phyloP scores from a whole-genome alignment of 805 yeast genomes.

The Clavispora phyllophila region DNA sequence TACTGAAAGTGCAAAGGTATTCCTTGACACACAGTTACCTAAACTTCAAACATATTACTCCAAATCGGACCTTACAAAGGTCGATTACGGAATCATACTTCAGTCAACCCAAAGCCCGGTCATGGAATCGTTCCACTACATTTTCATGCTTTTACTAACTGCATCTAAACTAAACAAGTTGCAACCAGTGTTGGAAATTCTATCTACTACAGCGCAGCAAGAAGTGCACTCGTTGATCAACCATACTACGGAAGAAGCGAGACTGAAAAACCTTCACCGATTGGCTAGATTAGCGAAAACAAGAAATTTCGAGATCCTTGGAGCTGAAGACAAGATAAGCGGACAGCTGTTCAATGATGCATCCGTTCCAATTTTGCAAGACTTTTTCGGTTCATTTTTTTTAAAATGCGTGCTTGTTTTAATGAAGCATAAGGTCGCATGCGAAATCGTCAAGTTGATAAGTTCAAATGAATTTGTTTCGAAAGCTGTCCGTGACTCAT shows the following conservation, averaged over 20 bases:
- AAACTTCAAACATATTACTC: slow-evolving; percentile 20
- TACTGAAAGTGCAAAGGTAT: slow-evolving; percentile 26
- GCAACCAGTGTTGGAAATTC: slow-evolving; percentile 49
- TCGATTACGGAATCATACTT: slow-evolving; percentile 28
- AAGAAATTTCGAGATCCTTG: slow-evolving; percentile 23
- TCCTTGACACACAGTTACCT: slow-evolving; percentile 26
- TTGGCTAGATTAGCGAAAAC: slow-evolving; percentile 26
- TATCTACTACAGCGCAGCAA: slow-evolving; percentile 49
- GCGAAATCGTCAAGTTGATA: slow-evolving; percentile 45
- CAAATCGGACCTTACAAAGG: slow-evolving; percentile 10
- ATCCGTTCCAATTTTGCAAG: slow-evolving; percentile 54
- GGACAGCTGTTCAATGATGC: slow-evolving; percentile 40
- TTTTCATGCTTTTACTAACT: slow-evolving; percentile 49
- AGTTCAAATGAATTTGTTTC: slow-evolving; percentile 18
- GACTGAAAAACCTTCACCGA: slow-evolving; percentile 44
- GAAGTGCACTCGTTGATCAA: slow-evolving; percentile 64
- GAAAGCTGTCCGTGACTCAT: slow-evolving; percentile 8
- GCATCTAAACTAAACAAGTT: slow-evolving; percentile 58
- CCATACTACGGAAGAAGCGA: slow-evolving; percentile 60
- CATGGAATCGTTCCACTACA: slow-evolving; percentile 48
- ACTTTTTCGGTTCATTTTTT: slow-evolving; percentile 68
- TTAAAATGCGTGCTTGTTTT: slow-evolving; percentile 55
- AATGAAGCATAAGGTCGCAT: slow-evolving; percentile 65
- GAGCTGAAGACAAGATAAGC: slow-evolving; percentile 19
- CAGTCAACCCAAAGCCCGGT: slow-evolving; percentile 24